Evolutionary conservation across 768 basidiomycete species (phyloP).

Genomic region (Pisolithus albus): DNA sequence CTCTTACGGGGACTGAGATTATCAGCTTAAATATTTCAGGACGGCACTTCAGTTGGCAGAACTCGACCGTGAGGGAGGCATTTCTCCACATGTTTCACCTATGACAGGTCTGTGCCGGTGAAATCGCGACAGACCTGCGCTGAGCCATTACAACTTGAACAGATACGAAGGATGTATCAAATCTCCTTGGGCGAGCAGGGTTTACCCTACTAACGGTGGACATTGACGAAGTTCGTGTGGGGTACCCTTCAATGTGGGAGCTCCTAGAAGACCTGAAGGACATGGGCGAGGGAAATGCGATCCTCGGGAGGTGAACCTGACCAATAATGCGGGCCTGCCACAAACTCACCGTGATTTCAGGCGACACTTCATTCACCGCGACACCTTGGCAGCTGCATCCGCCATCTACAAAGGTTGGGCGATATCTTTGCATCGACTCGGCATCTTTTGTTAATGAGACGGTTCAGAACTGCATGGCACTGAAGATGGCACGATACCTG

Average conservation of each 20-base stretch:
- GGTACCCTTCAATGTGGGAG: conserved; percentile 95
- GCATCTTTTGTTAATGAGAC: neutral
- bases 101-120: conserved; percentile 72
- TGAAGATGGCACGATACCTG: conserved; percentile 79
- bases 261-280: conserved; percentile 87
- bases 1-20: neutral
- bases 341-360: conserved; percentile 29
- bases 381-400: conserved; percentile 85
- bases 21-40: conserved; percentile 31
- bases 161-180: conserved; percentile 93
- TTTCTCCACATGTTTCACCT: conserved; percentile 93
- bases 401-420: conserved; percentile 82
- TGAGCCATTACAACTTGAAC: neutral
- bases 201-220: conserved; percentile 94
- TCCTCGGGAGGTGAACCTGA: conserved; percentile 63
- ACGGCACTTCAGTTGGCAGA: conserved; percentile 93
- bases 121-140: neutral
- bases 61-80: conserved; percentile 88
- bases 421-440: conserved; percentile 7
- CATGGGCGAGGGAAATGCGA: conserved; percentile 95
- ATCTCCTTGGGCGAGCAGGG: conserved; percentile 85
- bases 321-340: neutral
- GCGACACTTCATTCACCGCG: conserved; percentile 63
- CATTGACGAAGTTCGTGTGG: conserved; percentile 84
- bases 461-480: conserved; percentile 72